These are phyloP conservation scores for Camelina neglecta DNA, from an alignment of 345 rosid species.

Conservation along the genomic window DNA sequence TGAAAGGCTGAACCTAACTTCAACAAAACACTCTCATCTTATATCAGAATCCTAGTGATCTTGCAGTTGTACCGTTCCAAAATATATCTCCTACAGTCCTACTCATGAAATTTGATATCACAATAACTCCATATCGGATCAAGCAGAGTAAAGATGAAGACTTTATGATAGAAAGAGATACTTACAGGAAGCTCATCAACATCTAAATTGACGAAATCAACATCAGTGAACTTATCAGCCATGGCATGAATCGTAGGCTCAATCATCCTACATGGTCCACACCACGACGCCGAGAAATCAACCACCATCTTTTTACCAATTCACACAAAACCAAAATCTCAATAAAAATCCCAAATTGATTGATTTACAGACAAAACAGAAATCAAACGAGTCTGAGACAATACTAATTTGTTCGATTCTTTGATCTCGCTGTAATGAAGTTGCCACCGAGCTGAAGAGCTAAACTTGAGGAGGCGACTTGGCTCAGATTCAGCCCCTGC, in stretches of 20 bases:
- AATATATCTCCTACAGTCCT: too few species aligned
- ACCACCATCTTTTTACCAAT: constrained; percentile 77
- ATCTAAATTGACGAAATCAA: constrained; percentile 77
- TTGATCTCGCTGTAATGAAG: constrained; percentile 71
- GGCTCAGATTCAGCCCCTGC: constrained; percentile 39
- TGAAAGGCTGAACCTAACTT: background rate
- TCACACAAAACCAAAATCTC: background rate
- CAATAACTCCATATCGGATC: too few species aligned
- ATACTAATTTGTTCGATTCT: constrained; percentile 62
- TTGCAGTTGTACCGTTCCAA: background rate
- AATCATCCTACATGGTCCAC: constrained; percentile 77
- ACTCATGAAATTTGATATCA: too few species aligned
- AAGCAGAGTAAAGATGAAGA: background rate
- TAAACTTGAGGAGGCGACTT: constrained; percentile 55
- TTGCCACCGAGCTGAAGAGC: constrained; percentile 74
- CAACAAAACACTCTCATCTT: background rate
- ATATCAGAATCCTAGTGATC: background rate
- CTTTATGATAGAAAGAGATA: constrained; percentile 5
- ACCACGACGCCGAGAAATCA: too few species aligned
- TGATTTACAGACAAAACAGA: too few species aligned
- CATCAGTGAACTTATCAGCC: constrained; percentile 60
- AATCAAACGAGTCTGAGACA: background rate
- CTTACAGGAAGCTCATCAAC: constrained; percentile 83
- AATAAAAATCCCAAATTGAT: background rate
- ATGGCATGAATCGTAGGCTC: constrained; percentile 59